Conservation (phyloP, 257 asterid species). For the Ocimum tenuiflorum region DNA sequence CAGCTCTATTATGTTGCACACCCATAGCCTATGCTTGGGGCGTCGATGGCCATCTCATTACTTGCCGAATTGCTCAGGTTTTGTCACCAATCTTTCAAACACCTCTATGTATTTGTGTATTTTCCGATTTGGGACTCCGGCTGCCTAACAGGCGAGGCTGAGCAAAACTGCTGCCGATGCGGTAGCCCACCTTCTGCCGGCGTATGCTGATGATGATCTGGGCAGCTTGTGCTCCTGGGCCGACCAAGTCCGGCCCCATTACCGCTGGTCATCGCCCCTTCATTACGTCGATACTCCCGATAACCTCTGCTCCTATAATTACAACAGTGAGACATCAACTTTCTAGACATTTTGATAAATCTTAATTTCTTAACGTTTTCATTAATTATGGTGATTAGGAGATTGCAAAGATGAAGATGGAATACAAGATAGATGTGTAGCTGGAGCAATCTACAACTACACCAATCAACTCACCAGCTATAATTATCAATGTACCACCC, state of each 20-base stretch:
- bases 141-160: slow-evolving; percentile 48
- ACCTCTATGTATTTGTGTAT: too few relatives aligned
- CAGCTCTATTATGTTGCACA: slow-evolving; percentile 23
- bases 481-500: slow-evolving; percentile 35
- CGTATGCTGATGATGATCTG: slow-evolving; percentile 48
- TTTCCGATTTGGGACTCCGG: background rate
- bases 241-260: slow-evolving; percentile 54
- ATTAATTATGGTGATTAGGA: slow-evolving; percentile 45
- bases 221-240: slow-evolving; percentile 84
- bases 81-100: too few relatives aligned
- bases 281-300: slow-evolving; percentile 79
- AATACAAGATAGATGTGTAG: slow-evolving; percentile 59
- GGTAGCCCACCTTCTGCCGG: slow-evolving; percentile 55
- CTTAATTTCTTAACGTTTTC: too few relatives aligned
- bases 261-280: slow-evolving; percentile 80
- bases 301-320: slow-evolving; percentile 59
- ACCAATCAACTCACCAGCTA: slow-evolving; percentile 55
- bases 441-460: slow-evolving; percentile 89
- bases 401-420: slow-evolving; percentile 87
- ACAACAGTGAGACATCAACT: slow-evolving; percentile 34
- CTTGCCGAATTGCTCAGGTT: slow-evolving; percentile 77
- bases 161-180: slow-evolving; percentile 62
- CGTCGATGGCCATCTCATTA: slow-evolving; percentile 64
- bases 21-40: slow-evolving; percentile 73
- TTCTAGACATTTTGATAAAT: background rate